Base-by-base conservation (phyloP, 352 stramenopile genomes). In the Pelagophyceae sp. region DNA sequence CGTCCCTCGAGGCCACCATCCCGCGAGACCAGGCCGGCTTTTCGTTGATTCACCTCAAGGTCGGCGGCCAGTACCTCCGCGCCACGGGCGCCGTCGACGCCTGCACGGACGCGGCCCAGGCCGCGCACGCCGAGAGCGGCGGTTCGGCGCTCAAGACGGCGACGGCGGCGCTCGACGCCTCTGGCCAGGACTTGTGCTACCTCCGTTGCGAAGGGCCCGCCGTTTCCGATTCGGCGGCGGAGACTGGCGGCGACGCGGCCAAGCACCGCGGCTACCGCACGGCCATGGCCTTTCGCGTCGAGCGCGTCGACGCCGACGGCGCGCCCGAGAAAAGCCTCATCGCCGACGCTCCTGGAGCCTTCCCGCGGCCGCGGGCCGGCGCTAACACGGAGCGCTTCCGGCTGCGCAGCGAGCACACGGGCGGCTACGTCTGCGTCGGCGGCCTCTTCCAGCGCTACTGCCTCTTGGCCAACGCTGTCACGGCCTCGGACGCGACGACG, bases 381-480 rank as follows among this genome's bases (percentile, higher is more conserved):
- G 45, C 45, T 11, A 17, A 5, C 29, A 25, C 29, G 31, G 35
- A 2, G 23, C 45, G 45, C 45, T 74, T 74, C 67, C 67, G 38
- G 5, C 38, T 74, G 15, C 51, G 33, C 25, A 60, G 35, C 2
- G 67, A 74, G 38, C 38, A 60, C 33, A 74, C 67, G 35, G 67
- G 67, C 2, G 67, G 67, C 67, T 74, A 74, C 67, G 33, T 74
- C 1, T 58, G 38, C n/a, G 67, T 74, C 38, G 67, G 67, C 38
- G 67, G 67, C 38, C 38, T 74, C 33, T 74, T 74, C 38, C 67
- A 74, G 67, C 67, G 67, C 35, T 74, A 74, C 67, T 74, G 67
- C 38, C 67, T 74, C 35, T 29, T 31, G 17, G 67, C 67, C 33
- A 38, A 17, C 3, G 67, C 67, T 1, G 1, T 37, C 35, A n/a